These are phyloP conservation scores for Meyerozyma carpophila DNA, from an alignment of 1,139 yeast species.

Conservation along the genomic window DNA sequence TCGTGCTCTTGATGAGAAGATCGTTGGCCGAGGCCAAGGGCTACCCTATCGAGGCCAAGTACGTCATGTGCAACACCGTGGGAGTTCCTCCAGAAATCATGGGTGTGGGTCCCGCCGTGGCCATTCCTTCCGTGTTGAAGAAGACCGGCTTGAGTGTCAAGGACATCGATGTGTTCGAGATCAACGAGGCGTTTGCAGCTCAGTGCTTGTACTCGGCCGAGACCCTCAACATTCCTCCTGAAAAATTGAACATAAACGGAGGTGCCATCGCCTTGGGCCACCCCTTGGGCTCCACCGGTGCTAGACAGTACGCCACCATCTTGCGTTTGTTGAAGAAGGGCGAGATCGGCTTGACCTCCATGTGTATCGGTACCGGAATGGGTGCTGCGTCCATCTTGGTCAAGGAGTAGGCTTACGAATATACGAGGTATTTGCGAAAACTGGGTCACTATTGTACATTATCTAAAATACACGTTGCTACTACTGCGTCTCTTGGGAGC, in stretches of 20 bases:
- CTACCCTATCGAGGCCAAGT: conserved; percentile 33
- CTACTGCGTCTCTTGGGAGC: not conserved
- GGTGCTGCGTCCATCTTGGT: conserved; percentile 37
- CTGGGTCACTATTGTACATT: not conserved
- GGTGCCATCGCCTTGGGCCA: conserved; percentile 43
- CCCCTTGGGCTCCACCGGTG: conserved; percentile 40
- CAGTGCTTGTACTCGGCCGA: conserved; percentile 31
- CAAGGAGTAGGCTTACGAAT: conserved; percentile 14
- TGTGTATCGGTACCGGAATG: conserved; percentile 42
- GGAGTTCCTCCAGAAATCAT: conserved; percentile 33
- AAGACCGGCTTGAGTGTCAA: conserved; percentile 16
- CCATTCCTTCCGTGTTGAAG: conserved; percentile 27
- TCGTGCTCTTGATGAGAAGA: conserved; percentile 32
- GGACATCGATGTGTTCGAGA: conserved; percentile 33
- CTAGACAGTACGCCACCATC: conserved; percentile 28
- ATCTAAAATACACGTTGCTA: not conserved
- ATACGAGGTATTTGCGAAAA: not conserved
- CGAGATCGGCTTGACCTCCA: conserved; percentile 32
- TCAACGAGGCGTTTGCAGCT: conserved; percentile 40
- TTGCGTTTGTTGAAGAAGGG: conserved; percentile 26
- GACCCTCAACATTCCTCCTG: conserved; percentile 23
- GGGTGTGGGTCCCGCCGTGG: conserved; percentile 40
- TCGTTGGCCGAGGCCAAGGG: conserved; percentile 30
- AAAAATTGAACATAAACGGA: conserved; percentile 34
- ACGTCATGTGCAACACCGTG: conserved; percentile 29